Conservation (phyloP, 768 basidiomycete genomes). For the Suillus variegatus region DNA sequence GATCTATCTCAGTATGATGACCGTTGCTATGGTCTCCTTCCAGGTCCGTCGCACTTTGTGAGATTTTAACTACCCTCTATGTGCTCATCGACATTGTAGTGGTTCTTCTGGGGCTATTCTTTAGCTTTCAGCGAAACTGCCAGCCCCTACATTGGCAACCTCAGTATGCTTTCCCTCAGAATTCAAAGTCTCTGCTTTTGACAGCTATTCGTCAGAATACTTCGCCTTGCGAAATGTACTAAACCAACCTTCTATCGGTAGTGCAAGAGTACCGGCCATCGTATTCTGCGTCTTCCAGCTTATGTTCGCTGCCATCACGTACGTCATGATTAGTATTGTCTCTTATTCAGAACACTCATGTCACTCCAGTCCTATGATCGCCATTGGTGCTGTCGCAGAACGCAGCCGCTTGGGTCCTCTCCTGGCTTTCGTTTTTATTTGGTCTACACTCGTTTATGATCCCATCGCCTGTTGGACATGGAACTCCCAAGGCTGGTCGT, state of each 20-base stretch:
- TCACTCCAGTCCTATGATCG: constrained; percentile 71
- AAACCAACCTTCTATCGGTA: constrained; percentile 72
- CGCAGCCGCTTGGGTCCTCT: constrained; percentile 83
- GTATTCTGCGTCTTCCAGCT: constrained; percentile 85
- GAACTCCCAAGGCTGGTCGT: constrained; percentile 81
- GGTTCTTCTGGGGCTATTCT: constrained; percentile 98
- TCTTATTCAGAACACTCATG: constrained; percentile 2
- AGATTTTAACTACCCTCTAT: not conserved
- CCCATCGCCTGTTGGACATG: constrained; percentile 97
- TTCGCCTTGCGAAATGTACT: constrained; percentile 84
- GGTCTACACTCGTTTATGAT: constrained; percentile 90
- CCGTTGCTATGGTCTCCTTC: constrained; percentile 79
- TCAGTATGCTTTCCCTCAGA: constrained; percentile 50
- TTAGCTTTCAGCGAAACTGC: constrained; percentile 85
- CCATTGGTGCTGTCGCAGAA: constrained; percentile 91
- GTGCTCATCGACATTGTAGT: constrained; percentile 44
- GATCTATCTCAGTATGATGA: constrained; percentile 80
- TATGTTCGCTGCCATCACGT: constrained; percentile 92
- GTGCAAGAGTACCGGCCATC: constrained; percentile 67
- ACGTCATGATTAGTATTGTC: constrained; percentile 25
- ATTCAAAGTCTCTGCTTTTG: not conserved
- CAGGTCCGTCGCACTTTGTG: constrained; percentile 50
- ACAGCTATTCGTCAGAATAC: constrained; percentile 52
- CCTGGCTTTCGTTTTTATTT: constrained; percentile 87
- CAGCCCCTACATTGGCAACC: constrained; percentile 77